Percentiles rank a stretch among this genome's conserved stretches.
Evolutionary conservation across 2,329 filamentous ascomycete species (phyloP).

Genomic region (Ophidiomyces ophidiicola): DNA sequence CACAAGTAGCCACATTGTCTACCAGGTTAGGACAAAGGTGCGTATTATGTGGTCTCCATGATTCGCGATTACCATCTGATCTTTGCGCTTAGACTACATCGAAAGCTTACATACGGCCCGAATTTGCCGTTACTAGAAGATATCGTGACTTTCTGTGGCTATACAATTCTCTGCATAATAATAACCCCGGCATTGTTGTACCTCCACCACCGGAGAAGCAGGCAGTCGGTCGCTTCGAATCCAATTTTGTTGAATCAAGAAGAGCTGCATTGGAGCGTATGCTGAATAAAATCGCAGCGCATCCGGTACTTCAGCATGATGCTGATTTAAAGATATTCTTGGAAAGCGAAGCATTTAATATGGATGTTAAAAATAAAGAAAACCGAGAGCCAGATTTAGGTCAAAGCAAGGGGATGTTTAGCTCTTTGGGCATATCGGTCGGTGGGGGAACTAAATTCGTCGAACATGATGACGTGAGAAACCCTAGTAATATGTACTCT

Average conservation of each 20-base stretch:
- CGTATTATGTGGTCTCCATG: slow-evolving; percentile 13
- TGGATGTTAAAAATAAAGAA: slow-evolving; percentile 97
- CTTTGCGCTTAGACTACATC: slow-evolving; percentile 61
- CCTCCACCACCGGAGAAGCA: slow-evolving; percentile 97
- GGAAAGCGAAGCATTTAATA: slow-evolving; percentile 89
- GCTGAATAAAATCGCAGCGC: slow-evolving; percentile 87
- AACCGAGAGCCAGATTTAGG: slow-evolving; percentile 71
- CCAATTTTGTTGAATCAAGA: slow-evolving; percentile 88
- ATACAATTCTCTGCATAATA: slow-evolving; percentile 85
- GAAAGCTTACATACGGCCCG: slow-evolving; percentile 83
- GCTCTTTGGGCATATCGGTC: slow-evolving; percentile 66
- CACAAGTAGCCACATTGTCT: slow-evolving; percentile 95
- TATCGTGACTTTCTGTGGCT: slow-evolving; percentile 98
- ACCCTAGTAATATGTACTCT: not conserved
- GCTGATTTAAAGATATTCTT: slow-evolving; percentile 90
- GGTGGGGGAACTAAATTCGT: slow-evolving; percentile 78
- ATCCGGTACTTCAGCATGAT: slow-evolving; percentile 85
- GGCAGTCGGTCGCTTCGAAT: slow-evolving; percentile 88
- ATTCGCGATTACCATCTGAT: not conserved
- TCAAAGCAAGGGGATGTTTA: slow-evolving; percentile 89
- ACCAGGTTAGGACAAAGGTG: slow-evolving; percentile 88
- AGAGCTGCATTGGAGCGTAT: slow-evolving; percentile 89
- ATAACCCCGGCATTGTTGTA: slow-evolving; percentile 88
- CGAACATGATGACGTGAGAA: slow-evolving; percentile 82
- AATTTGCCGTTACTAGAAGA: slow-evolving; percentile 84